phyloP scores from a whole-genome alignment of 1,284 basidiomycete species.

The Neonothopanus nambi region DNA sequence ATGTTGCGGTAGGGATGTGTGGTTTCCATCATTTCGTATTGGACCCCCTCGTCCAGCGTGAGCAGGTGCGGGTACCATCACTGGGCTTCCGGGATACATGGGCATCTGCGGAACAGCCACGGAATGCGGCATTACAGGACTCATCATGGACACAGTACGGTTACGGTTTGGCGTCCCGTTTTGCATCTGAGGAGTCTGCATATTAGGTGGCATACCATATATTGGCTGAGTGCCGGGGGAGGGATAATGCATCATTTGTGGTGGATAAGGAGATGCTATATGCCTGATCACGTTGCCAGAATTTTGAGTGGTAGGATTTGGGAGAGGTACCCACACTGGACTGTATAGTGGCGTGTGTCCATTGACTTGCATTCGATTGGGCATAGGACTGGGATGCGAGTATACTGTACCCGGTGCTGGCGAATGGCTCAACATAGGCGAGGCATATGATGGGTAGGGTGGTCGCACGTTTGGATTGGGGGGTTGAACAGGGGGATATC shows the following conservation, averaged over 20 bases:
- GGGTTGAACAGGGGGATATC: constrained; percentile 36
- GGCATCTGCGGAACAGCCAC: constrained; percentile 36
- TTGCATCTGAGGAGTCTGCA: constrained; percentile 45
- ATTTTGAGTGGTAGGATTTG: constrained; percentile 44
- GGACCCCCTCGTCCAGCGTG: constrained; percentile 24
- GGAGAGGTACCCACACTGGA: constrained; percentile 67
- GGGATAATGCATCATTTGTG: constrained; percentile 59
- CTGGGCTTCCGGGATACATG: constrained; percentile 69
- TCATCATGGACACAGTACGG: constrained; percentile 52
- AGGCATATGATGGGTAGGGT: constrained; percentile 56
- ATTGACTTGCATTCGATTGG: constrained; percentile 58
- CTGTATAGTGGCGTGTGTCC: constrained; percentile 59
- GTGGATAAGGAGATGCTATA: constrained; percentile 62
- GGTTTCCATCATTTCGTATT: constrained; percentile 35
- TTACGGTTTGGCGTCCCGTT: constrained; percentile 48
- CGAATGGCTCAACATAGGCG: constrained; percentile 70
- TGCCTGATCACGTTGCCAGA: constrained; percentile 56
- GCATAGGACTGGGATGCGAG: constrained; percentile 60
- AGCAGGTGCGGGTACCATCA: constrained; percentile 64
- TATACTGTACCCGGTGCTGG: constrained; percentile 65
- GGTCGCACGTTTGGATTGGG: constrained; percentile 49
- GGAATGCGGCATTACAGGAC: constrained; percentile 65
- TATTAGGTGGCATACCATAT: constrained; percentile 48
- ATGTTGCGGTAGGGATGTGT: constrained; percentile 5
- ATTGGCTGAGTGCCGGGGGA: constrained; percentile 49